Evolutionary conservation across 805 yeast genomes (phyloP), one percentile per base, ranked within the genome.

Genomic region (Candida railenensis): DNA sequence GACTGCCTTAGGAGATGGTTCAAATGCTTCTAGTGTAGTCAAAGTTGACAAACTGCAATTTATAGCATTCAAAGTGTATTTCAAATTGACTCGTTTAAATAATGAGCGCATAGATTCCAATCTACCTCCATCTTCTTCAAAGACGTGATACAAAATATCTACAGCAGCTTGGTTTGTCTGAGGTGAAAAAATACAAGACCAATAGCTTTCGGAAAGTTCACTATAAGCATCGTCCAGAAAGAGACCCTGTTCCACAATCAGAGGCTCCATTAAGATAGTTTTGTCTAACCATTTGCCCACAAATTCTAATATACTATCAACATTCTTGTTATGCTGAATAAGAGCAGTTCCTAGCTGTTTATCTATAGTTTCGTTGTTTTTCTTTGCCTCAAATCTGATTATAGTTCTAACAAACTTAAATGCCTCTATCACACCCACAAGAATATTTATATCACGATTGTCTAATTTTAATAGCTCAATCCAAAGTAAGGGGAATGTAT

Each of bases 1-100:
- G 1, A 89, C 82, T 2, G 86, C 83, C 52, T 87, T 79, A 1
- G 91, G 90, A 50, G 87, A 81, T 1, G 91, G 89, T 45, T 86
- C 90, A 57, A 72, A 85, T 34, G 77, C 78, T 28, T 71, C 74
- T 48, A 81, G 64, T 12, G 62, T 54, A 3, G 74, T 75, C 45
- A 83, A 67, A 40, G 65, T 69, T 3, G 67, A 54, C 41, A 87
- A 54, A 34, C 78, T 78, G 2, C 57, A 55, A 46, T 69, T 76
- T 21, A 81, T 67, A 0, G 89, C 80, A 2, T 53, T 53, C 3
- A 89, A 54, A 7, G 83, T 75, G 5, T 66, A 58, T 2, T 64
- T 56, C 12, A 83, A 58, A 46, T 78, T 71, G 7, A 66, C 57
- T 11, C 44, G 32, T 8, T 63, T 62, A 21, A 90, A 64, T 33